phyloP scores from a whole-genome alignment of 805 yeast species.

The Kregervanrija pseudodelftensis region DNA sequence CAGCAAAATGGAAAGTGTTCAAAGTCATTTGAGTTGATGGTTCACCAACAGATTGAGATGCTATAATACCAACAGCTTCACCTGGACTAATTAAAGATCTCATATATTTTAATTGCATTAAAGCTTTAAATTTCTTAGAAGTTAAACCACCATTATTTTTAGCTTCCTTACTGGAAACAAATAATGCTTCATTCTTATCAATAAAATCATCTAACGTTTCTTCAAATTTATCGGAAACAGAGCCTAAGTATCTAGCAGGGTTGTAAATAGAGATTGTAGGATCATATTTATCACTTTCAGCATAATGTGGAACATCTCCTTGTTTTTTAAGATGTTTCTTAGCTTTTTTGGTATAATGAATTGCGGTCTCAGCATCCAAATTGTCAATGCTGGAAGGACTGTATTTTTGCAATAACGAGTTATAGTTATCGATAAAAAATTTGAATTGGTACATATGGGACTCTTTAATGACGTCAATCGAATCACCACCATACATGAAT shows the following conservation, averaged over 20 bases:
- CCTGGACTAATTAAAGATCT: constrained; percentile 93
- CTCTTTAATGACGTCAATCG: constrained; percentile 90
- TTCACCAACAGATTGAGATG: constrained; percentile 97
- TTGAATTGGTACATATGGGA: constrained; percentile 89
- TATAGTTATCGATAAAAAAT: constrained; percentile 88
- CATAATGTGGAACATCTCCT: constrained; percentile 53
- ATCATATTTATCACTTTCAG: constrained; percentile 61
- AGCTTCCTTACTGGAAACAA: constrained; percentile 47
- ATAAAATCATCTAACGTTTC: constrained; percentile 68
- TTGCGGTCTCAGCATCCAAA: constrained; percentile 79
- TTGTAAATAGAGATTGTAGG: constrained; percentile 81
- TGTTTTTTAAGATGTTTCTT: constrained; percentile 66
- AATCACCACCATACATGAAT: constrained; percentile 96
- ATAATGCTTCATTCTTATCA: constrained; percentile 44
- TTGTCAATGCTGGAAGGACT: constrained; percentile 73
- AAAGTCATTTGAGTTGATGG: constrained; percentile 98
- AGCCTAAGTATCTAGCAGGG: constrained; percentile 86
- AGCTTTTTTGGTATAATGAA: constrained; percentile 73
- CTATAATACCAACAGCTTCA: constrained; percentile 97
- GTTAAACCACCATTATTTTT: constrained; percentile 43
- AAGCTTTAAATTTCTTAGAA: constrained; percentile 82
- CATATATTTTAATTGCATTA: constrained; percentile 98
- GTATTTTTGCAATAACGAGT: constrained; percentile 77
- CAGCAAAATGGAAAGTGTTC: constrained; percentile 98
- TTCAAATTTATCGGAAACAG: constrained; percentile 88